These are phyloP conservation scores for Vigna mungo DNA, from an alignment of 306 rosid species.

Conservation along the genomic window DNA sequence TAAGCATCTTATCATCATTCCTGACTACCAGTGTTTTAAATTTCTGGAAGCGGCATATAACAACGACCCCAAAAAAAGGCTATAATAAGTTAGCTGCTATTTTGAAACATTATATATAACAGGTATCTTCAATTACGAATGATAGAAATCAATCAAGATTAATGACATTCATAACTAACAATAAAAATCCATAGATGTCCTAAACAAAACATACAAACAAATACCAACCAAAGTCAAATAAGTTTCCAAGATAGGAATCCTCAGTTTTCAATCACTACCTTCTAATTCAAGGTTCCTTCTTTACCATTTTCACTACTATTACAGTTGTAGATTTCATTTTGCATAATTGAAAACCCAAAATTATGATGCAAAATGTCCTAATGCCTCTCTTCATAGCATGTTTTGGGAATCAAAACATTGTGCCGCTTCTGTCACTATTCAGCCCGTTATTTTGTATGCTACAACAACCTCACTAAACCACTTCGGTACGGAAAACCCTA, in stretches of 20 bases:
- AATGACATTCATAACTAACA: background rate
- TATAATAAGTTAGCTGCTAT: background rate
- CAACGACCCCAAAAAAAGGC: background rate
- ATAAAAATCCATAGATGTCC: background rate
- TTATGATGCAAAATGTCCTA: background rate
- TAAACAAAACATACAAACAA: background rate
- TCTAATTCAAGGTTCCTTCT: background rate
- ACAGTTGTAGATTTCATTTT: background rate
- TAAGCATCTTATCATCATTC: constrained; percentile 22
- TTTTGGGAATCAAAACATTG: background rate
- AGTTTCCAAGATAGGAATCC: background rate
- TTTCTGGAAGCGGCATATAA: background rate
- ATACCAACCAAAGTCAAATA: background rate
- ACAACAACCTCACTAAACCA: background rate
- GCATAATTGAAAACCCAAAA: background rate
- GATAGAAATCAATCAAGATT: background rate
- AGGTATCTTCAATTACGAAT: background rate
- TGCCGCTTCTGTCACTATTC: background rate
- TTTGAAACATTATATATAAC: background rate
- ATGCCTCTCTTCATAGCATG: too few relatives aligned
- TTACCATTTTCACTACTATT: background rate
- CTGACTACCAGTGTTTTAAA: background rate
- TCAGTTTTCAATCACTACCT: background rate
- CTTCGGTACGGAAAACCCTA: background rate
- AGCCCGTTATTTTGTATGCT: background rate